Evolutionary conservation across 1,139 yeast genomes (phyloP).

Genomic region (Fermentozyma sake): DNA sequence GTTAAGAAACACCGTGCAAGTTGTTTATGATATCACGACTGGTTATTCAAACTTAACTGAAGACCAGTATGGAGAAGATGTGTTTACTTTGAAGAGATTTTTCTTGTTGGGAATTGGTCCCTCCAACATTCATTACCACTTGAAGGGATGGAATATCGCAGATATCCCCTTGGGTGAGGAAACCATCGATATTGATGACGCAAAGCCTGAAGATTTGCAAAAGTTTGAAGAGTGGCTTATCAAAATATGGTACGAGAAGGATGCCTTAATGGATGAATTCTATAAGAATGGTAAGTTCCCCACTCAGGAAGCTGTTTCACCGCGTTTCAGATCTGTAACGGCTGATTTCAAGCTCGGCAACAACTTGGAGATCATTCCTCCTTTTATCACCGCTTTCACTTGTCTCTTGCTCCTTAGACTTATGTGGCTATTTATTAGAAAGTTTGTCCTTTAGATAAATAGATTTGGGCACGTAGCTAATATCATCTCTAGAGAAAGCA

Average conservation of each 20-base stretch:
- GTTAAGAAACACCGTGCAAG: slow-evolving; percentile 56
- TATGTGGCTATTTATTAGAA: slow-evolving; percentile 4
- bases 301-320: slow-evolving; percentile 5
- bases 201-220: slow-evolving; percentile 35
- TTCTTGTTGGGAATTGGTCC: slow-evolving; percentile 76
- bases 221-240: slow-evolving; percentile 73
- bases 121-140: slow-evolving; percentile 53
- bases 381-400: slow-evolving; percentile 11
- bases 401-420: slow-evolving; percentile 6
- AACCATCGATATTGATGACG: slow-evolving; percentile 41
- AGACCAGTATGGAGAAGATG: slow-evolving; percentile 73
- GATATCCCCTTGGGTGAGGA: slow-evolving; percentile 68
- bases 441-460: too few species aligned
- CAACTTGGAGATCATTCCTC: slow-evolving; percentile 12
- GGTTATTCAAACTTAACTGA: slow-evolving; percentile 69
- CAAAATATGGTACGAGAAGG: slow-evolving; percentile 77
- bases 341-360: slow-evolving; percentile 11
- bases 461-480: too few species aligned
- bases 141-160: slow-evolving; percentile 51
- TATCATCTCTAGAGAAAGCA: too few species aligned
- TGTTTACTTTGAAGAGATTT: slow-evolving; percentile 59
- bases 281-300: slow-evolving; percentile 55
- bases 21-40: slow-evolving; percentile 77
- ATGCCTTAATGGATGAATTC: slow-evolving; percentile 56
- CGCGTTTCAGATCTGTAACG: slow-evolving; percentile 9